Evolutionary conservation across 352 stramenopile genomes (phyloP), one percentile per base, ranked within the genome.

Genomic region (Globisporangium sylvaticum): DNA sequence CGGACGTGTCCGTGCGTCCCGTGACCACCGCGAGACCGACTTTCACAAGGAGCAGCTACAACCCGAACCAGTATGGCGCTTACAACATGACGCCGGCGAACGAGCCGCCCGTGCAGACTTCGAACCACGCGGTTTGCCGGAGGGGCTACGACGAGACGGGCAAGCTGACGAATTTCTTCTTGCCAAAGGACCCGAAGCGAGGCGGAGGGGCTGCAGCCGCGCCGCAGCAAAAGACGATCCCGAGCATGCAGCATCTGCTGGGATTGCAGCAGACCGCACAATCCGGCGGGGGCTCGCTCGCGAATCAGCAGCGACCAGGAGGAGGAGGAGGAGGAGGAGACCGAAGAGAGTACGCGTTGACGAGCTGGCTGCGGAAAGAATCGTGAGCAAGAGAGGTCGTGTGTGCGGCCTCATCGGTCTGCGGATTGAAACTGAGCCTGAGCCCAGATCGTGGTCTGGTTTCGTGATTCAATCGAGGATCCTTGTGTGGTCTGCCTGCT

Each of bases 131-230:
- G 0, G 70, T 90, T 8, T 89, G 79, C 22, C 82, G 84, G 50
- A 75, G 83, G 59, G 84, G 83, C 5, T 91, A 91, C 62, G 84
- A 91, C 48, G 83, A 91, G 70, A 91, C 84, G 0, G 84, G 84
- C 37, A 91, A 91, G 68, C 68, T 92, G 34, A 91, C 84, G 20
- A 91, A 84, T 62, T 91, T 87, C 68, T 90, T 90, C 62, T 64
- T 89, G 29, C 79, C 83, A 25, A 87, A 88, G 42, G 75, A 90
- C 7, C n/a, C 69, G 14, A 79, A 76, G 69, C 72, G 65, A 15
- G 22, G 56, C 9, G 39, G n/a, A 18, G 7, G 29, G 25, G 9
- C 24, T 15, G 14, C 29, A 27, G 34, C 54, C 61, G 65, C 4
- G 65, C 22, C 70, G 56, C 71, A 74, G 5, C 77, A 79, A 34